Evolutionary conservation across 2,329 filamentous ascomycete species (phyloP), one percentile per base, ranked within the genome.

Genomic region (Gremmenia infestans): DNA sequence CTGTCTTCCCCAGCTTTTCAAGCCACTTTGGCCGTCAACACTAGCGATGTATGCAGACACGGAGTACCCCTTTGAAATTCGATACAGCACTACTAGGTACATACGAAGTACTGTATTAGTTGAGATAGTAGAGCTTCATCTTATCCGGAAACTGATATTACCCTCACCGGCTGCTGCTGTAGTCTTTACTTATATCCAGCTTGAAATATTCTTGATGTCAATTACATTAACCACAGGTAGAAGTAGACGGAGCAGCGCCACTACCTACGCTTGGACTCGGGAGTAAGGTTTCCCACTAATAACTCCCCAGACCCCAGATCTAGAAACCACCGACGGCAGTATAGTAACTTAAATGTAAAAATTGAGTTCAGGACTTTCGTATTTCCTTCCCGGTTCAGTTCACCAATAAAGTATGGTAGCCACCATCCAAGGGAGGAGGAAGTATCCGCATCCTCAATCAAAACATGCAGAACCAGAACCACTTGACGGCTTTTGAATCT

Each of bases 1-100:
- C 52, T 42, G 53, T 23, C 49, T 62, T 61, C 61, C 61, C 61
- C 61, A 63, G 61, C 58, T 60, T 63, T 59, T 43, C 56, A 59
- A 61, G 59, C 60, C 58, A 59, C 59, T 55, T 54, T 54, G 57
- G 54, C 54, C 57, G 52, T 57, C 49, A 22, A 40, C 15, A 39
- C 25, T 19, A 17, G 32, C 17, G 22, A 12, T 5, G n/a, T 37
- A 23, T 50, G 51, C 53, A 53, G 58, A 60, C 57, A 55, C 36
- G 36, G 3, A 37, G 11, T 11, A 5, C 3, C 36, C 14, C 14
- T 15, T 15, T 3, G 14, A 17, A 40, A 11, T 51, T 47, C 50
- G 19, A 19, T 6, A 15, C 19, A 7, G 7, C 25, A 25, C 25
- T 25, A 25, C 23, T 25, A 19, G 2, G 22, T 22, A 22, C 22